Evolutionary conservation across 306 rosid genomes (phyloP), one percentile per base, ranked within the genome.

Genomic region (Purshia tridentata): DNA sequence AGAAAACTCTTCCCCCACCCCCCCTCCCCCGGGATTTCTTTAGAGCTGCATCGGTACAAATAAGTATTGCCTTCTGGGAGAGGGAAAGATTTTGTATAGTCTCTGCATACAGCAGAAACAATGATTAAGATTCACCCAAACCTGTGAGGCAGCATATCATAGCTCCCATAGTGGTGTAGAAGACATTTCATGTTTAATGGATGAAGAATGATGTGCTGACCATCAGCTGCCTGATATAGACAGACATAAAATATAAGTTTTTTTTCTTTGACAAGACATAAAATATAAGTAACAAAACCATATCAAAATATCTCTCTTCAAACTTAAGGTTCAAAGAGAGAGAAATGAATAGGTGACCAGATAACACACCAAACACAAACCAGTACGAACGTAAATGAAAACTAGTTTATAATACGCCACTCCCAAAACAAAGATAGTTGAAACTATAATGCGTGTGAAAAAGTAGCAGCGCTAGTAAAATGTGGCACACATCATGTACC

Each of bases 161-260:
- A 90, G 72, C 90, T 80, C 78, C 92, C 96, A 78, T 81, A 88
- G 80, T 91, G 90, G 57, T 88, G 90, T 74, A 94, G 85, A 74
- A 94, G 91, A 80, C 97, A 91, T 84, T 89, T 94, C 89, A 88
- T 83, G 82, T 89, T 88, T 81, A 94, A 75, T 11, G 98, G 89
- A 89, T 94, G 97, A 80, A 94, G 92, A 86, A 94, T 94, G 82
- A 94, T 75, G 82, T 85, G 95, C 84, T 94, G 98, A 77, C 98
- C 98, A 88, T 94, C 98, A 40, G 87, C 81, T 20, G 95, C 98
- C 98, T 94, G 88, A 79, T 78, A 89, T 57, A 47, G 84, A 81
- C 52, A 84, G 35, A 63, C 16, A 72, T 84, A 68, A 42, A 71
- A 44, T 46, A 54, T 73, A 41, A 2, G 77, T 51, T n/a, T n/a